These are phyloP conservation scores for Tillandsia leiboldiana DNA, from an alignment of 176 grass and related monocot species.

Conservation along the genomic window DNA sequence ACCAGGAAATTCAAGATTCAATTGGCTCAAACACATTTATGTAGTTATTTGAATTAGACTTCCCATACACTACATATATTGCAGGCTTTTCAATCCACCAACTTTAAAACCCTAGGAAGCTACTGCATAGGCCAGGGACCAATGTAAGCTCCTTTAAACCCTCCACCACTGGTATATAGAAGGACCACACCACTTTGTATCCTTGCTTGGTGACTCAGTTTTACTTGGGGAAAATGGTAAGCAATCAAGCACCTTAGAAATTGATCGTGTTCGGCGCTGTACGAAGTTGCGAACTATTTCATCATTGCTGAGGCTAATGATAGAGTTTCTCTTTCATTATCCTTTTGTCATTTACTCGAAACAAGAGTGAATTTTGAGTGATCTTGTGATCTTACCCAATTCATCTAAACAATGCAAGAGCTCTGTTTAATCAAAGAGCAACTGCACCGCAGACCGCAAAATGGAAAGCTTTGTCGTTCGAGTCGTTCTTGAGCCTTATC, in stretches of 20 bases:
- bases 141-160: constrained; percentile 23
- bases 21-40: background rate
- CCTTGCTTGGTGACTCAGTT: constrained; percentile 9
- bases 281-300: no score
- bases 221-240: background rate
- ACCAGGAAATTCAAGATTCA: background rate
- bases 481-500: no score
- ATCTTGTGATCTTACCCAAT: background rate
- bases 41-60: constrained; percentile 11
- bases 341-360: background rate
- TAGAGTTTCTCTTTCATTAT: background rate
- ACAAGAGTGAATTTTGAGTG: background rate
- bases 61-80: background rate
- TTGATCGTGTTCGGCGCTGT: background rate
- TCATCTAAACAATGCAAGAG: background rate
- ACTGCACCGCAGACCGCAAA: background rate
- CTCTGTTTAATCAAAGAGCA: background rate
- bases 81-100: constrained; percentile 27
- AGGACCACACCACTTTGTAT: constrained; percentile 35
- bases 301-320: background rate
- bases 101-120: constrained; percentile 36
- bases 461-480: background rate
- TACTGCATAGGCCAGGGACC: constrained; percentile 46
- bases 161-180: constrained; percentile 24
- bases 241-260: background rate